Evolutionary conservation across 1,284 basidiomycete genomes (phyloP), one percentile per base, ranked within the genome.

Genomic region (Rhodotorula sp.): DNA sequence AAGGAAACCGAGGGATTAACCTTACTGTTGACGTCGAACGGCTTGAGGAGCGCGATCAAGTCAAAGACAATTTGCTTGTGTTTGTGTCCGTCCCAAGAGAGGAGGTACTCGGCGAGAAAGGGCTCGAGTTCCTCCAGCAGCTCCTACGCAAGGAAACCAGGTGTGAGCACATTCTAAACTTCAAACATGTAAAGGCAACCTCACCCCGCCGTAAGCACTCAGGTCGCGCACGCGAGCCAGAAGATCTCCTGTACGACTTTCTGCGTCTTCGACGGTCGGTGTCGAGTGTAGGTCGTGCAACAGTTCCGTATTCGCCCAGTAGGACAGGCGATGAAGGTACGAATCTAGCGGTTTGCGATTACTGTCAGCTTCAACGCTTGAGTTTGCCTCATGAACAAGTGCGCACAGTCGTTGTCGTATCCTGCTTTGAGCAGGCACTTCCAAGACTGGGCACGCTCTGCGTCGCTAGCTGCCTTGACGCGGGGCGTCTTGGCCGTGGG

Each of bases 141-240:
- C 24, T 71, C 70, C 70, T 71, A 42, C 44, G 24, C 18, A n/a
- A 1, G 20, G 6, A 44, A 6, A 1, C n/a, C n/a, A 15, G 29
- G 24, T 54, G 22, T 29, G 10, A 42, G 24, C 6, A 29, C n/a
- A 10, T 6, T 29, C 2, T 18, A 10, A 8, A 42, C 4, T 24
- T 20, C 22, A 44, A n/a, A 22, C 20, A 12, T 0, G 20, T 18
- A 20, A 17, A 17, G 44, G 17, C 6, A 26, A 1, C 57, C 62
- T 30, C 29, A 68, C 70, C 15, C 70, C 66, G 18, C 67, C 64
- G 10, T 66, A 44, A 44, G 53, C 61, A 53, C 64, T 26, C 22
- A 71, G 6, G 24, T 66, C 68, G 30, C 64, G 24, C 42, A 49
- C 42, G 4, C 64, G 55, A 22, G 18, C 33, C 2, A 69, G 33